Percentiles rank a stretch among this genome's conserved stretches.
Conservation (phyloP, 2,329 filamentous ascomycete genomes). For the Fonsecaea multimorphosa region DNA sequence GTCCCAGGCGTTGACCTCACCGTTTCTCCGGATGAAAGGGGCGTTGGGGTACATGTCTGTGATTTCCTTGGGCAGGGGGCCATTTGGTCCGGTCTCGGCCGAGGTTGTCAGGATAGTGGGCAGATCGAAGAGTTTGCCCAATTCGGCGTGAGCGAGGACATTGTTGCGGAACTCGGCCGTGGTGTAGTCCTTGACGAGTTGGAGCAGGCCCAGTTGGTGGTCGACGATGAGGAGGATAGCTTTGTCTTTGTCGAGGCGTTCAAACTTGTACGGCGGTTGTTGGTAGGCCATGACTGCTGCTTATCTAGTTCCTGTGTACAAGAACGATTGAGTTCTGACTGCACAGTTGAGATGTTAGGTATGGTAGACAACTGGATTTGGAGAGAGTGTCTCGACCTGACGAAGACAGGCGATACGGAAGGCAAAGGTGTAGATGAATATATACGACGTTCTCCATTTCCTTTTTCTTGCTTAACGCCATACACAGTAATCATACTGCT, state of each 20-base stretch:
- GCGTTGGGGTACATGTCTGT: conserved; percentile 69
- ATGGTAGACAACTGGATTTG: neutral
- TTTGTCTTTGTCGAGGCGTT: conserved; percentile 38
- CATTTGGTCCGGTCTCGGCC: conserved; percentile 72
- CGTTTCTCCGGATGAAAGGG: conserved; percentile 69
- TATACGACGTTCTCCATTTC: neutral
- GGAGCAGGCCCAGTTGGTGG: conserved; percentile 47
- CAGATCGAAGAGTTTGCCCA: conserved; percentile 70
- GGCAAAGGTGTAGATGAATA: neutral
- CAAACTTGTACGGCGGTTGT: conserved; percentile 26
- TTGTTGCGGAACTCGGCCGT: conserved; percentile 69
- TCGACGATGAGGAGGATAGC: conserved; percentile 41
- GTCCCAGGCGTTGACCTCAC: conserved; percentile 80
- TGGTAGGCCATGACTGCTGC: conserved; percentile 6
- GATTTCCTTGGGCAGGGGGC: conserved; percentile 72
- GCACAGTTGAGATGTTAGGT: neutral
- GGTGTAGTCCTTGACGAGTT: conserved; percentile 68
- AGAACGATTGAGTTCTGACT: neutral
- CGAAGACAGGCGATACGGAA: neutral
- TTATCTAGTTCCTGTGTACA: neutral
- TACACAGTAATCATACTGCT: conserved; percentile 7
- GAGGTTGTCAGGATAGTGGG: conserved; percentile 75
- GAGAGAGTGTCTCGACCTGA: neutral
- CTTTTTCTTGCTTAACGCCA: neutral
- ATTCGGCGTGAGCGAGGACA: conserved; percentile 70